Evolutionary conservation across 805 yeast genomes (phyloP).

Genomic region (Starmerella bombicola): DNA sequence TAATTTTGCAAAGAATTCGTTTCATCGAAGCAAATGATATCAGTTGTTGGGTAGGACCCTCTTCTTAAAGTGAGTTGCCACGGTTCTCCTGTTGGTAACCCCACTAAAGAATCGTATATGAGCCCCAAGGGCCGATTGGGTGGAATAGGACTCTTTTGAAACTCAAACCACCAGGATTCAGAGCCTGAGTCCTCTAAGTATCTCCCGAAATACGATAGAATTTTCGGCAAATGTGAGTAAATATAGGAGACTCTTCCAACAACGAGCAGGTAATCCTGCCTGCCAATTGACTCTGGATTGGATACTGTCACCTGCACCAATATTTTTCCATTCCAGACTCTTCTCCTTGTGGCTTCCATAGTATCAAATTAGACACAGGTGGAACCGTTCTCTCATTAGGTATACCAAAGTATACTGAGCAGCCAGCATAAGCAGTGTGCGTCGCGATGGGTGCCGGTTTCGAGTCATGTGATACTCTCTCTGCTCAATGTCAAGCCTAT

Average conservation of each 20-base stretch:
- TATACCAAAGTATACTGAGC: too few relatives aligned
- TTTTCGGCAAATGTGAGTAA: conserved; percentile 8
- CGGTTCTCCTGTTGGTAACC: conserved; percentile 17
- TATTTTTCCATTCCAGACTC: conserved; percentile 14
- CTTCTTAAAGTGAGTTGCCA: conserved; percentile 41
- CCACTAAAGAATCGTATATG: conserved; percentile 12
- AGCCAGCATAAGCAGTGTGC: too few relatives aligned
- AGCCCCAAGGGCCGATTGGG: conserved; percentile 22
- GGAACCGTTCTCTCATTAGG: too few relatives aligned
- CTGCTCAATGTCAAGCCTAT: too few relatives aligned
- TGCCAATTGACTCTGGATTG: conserved; percentile 16
- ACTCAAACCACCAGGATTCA: conserved; percentile 18
- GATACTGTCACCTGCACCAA: conserved; percentile 6
- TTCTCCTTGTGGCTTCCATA: conserved; percentile 1
- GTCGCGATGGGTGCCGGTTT: too few relatives aligned
- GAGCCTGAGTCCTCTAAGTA: conserved; percentile 7
- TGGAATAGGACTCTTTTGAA: conserved; percentile 7
- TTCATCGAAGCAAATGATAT: conserved; percentile 33
- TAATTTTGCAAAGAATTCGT: conserved; percentile 34
- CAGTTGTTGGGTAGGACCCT: conserved; percentile 35
- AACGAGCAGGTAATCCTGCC: conserved; percentile 14
- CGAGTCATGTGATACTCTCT: too few relatives aligned
- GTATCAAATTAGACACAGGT: too few relatives aligned
- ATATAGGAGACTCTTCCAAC: conserved; percentile 16
- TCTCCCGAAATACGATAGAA: conserved; percentile 15